Evolutionary conservation across 2,329 filamentous ascomycete species (phyloP), one percentile per base, ranked within the genome.

Genomic region (Aspergillus caelatus): DNA sequence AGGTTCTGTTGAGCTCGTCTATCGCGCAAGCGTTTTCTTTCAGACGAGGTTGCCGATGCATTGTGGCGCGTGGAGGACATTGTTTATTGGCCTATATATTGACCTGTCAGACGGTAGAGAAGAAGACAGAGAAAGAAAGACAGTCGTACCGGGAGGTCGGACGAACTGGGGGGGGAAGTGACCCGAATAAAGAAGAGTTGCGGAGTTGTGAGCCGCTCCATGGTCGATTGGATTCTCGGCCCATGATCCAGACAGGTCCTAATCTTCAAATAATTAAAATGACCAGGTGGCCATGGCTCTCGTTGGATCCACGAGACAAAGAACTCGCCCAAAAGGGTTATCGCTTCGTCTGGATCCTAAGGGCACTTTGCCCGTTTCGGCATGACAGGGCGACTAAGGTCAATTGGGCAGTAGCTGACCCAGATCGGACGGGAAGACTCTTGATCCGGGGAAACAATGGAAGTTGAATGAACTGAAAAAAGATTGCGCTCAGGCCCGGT

Each of bases 1-100:
- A 64, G 54, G 19, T 53, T 53, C 12, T 61, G 41, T 30, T 64
- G 62, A 19, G 62, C 62, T 9, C 62, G 59, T 36, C 62, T 60
- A 32, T 64, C 62, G 8, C 62, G 55, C 4, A 64, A n/a, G n/a
- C 62, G 62, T 26, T 64, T 64, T 30, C 57, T 64, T 41, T 64
- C 62, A 30, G 54, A 48, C 1, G 62, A 61, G 2, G 30, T 52
- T n/a, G 58, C 41, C 21, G 52, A 55, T 2, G 52, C 52, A 55
- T 55, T 55, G 34, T 55, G 34, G 52, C 52, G 52, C 12, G 28
- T 34, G 8, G 58, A 43, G 7, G 34, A 43, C 26, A 32, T 43
- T 60, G 14, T 34, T n/a, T 4, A 54, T 32, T 60, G 39, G 45
- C 23, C 34, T 41, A 9, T 23, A 23, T 9, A 32, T 30, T n/a